Base-by-base conservation (phyloP, 2,329 filamentous ascomycete genomes). In the Cercospora beticola region DNA sequence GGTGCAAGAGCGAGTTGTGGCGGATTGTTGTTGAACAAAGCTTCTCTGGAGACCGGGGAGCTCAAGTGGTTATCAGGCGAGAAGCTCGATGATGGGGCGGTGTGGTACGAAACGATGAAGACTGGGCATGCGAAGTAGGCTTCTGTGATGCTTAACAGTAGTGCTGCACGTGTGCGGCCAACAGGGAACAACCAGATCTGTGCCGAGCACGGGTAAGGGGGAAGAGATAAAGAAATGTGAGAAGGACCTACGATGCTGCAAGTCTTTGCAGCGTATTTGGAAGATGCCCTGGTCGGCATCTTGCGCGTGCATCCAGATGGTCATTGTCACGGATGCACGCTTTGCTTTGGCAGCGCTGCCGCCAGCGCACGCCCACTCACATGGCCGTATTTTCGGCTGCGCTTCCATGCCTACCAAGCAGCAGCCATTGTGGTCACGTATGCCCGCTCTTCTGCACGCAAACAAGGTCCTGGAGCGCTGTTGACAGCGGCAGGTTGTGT, bases 291-390 rank as follows among this genome's bases (percentile, higher is more conserved):
- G 70, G 73, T 73, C 71, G 62, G 36, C 67, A 67, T 66, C 62
- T 69, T 56, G 71, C 72, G 68, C 69, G 70, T 73, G 71, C 62
- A 70, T 60, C 67, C 65, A 70, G 71, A 71, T 63, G 66, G 67
- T 67, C 71, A 73, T 74, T 72, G 70, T 73, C 66, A 70, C 73
- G 72, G 73, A 71, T 74, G 69, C 69, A 73, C 68, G 70, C 71
- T 71, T 70, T 70, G 68, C 70, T 68, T 71, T 70, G 71, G 68
- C 70, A 57, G 67, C 68, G 68, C 68, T 70, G 67, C 63, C 68
- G 73, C 72, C 73, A 75, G 66, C 73, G 72, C 72, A 74, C 69
- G 73, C 68, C 64, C 70, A 64, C 68, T 70, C 73, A 71, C 73
- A 74, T 74, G 73, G 71, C 66, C 36, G 66, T 68, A 67, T 71